Conservation (phyloP, 2,329 filamentous ascomycete genomes). For the Diaporthe citrichinensis region DNA sequence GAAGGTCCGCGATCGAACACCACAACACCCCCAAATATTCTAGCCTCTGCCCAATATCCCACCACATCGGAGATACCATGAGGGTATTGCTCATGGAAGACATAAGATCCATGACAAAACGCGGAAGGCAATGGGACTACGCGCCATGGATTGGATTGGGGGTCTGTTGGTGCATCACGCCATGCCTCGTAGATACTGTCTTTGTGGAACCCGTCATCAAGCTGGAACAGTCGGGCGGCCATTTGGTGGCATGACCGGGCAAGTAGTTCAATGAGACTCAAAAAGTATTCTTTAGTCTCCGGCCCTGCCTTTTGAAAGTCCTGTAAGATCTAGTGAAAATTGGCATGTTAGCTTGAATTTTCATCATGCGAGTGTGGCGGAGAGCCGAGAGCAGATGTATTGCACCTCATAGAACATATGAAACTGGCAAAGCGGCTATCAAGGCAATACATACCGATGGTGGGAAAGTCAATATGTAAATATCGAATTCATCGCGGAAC, state of each 20-base stretch:
- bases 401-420: background rate
- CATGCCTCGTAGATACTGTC: constrained; percentile 1
- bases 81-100: background rate
- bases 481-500: background rate
- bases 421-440: background rate
- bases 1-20: background rate
- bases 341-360: background rate
- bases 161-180: background rate
- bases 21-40: background rate
- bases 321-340: background rate
- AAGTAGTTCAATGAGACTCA: background rate
- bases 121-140: background rate
- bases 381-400: background rate
- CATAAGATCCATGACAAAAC: background rate
- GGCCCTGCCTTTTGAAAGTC: background rate
- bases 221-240: background rate
- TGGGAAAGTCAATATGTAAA: background rate
- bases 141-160: background rate
- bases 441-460: background rate
- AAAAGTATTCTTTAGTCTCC: background rate
- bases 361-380: too few relatives aligned
- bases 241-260: background rate
- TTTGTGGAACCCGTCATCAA: background rate
- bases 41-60: constrained; percentile 7
- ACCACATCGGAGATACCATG: background rate